Evolutionary conservation across 2,329 filamentous ascomycete species (phyloP).

Genomic region (Xylaria sp.): DNA sequence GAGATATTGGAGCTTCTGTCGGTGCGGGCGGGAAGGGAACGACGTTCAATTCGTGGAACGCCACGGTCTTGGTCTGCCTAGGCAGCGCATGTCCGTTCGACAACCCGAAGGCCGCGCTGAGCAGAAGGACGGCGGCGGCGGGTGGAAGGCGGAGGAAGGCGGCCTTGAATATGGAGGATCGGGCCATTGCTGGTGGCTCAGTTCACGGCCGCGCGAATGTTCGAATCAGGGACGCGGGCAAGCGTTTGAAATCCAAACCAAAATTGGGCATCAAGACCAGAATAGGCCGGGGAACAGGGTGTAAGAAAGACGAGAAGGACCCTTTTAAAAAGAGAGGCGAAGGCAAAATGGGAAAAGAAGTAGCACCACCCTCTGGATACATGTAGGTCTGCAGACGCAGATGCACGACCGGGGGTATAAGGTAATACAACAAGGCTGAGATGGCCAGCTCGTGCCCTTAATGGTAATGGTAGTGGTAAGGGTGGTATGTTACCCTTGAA

Average conservation of each 20-base stretch:
- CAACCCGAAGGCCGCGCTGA: constrained; percentile 39
- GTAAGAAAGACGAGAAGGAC: constrained; percentile 21
- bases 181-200: constrained; percentile 36
- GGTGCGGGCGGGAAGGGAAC: constrained; percentile 44
- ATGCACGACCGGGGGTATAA: constrained; percentile 22
- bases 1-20: constrained; percentile 45
- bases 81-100: constrained; percentile 45
- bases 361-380: constrained; percentile 20
- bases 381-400: constrained; percentile 16
- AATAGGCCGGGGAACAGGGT: constrained; percentile 16
- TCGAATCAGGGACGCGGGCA: constrained; percentile 11
- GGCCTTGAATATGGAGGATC: constrained; percentile 34
- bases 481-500: no score
- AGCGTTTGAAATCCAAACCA: constrained; percentile 13
- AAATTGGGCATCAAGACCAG: constrained; percentile 22
- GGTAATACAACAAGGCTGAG: constrained; percentile 30
- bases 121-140: constrained; percentile 39
- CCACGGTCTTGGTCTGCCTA: constrained; percentile 44
- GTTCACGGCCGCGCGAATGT: constrained; percentile 7
- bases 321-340: constrained; percentile 29
- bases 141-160: constrained; percentile 42
- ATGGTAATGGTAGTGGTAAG: no score
- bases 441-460: constrained; percentile 14
- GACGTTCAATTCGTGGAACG: constrained; percentile 43
- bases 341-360: constrained; percentile 19